phyloP scores from a whole-genome alignment of 2,329 filamentous ascomycete species.

The Cercospora brassicicola region DNA sequence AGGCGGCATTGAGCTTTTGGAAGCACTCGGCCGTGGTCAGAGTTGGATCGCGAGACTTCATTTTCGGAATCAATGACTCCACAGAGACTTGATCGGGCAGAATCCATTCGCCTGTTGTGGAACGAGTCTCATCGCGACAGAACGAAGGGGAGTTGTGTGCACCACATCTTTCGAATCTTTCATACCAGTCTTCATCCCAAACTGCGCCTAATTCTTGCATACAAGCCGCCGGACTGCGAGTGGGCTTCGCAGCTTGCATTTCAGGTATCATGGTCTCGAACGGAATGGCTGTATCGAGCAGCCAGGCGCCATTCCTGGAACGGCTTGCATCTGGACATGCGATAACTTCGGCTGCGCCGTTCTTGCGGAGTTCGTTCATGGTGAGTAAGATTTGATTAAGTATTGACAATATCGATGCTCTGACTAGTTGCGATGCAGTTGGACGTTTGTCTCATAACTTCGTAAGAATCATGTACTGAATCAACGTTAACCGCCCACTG shows the following conservation, averaged over 20 bases:
- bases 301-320: not conserved
- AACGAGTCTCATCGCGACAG: not conserved
- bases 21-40: not conserved
- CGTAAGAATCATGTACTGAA: not conserved
- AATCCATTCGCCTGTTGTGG: not conserved
- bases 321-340: not conserved
- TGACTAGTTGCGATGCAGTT: not conserved
- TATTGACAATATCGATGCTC: not conserved
- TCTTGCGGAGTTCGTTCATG: not conserved
- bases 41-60: not conserved
- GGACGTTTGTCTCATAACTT: not conserved
- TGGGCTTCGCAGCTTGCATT: not conserved
- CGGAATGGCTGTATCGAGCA: not conserved
- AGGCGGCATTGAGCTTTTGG: not conserved
- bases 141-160: not conserved
- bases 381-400: not conserved
- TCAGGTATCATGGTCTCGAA: not conserved
- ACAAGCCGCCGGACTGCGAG: not conserved
- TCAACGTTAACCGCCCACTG: not conserved
- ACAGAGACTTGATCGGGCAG: not conserved
- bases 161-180: not conserved
- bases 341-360: not conserved
- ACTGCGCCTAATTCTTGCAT: not conserved
- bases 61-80: not conserved
- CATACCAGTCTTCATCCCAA: not conserved